Base-by-base conservation (phyloP, 176 grass and related monocot genomes). In the Tillandsia fasciculata region DNA sequence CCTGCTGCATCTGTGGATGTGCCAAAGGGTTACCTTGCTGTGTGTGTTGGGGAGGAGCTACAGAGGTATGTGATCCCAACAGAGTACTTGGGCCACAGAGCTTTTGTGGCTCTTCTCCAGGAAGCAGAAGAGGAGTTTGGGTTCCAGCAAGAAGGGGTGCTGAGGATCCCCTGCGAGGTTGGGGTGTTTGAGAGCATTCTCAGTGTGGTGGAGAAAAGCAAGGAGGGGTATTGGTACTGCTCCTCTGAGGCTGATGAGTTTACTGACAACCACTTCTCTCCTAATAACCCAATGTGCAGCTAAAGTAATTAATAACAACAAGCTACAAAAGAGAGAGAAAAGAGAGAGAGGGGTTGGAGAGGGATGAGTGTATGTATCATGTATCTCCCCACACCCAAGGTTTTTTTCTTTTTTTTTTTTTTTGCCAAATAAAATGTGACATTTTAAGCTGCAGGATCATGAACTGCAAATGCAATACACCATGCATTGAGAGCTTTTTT, bases 121-220 rank as follows among this genome's bases (percentile, higher is more conserved):
- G 80, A 86, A 74, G 87, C 87, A n/a, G 87, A 90, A 74, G 87
- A 90, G 74, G 87, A 90, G 83, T 90, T 90, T 76, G 87, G 87
- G 24, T 90, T 90, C 80, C 73, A 90, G 80, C 87, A 90, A 72
- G 87, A 86, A 75, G 87, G 87, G 14, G 80, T 90, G 63, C 83
- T 90, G 80, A 77, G 87, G 74, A 83, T 90, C 74, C 87, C 87
- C 77, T 90, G 83, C 70, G 83, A 86, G 70, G 87, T 90, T 3
- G 54, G 80, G 26, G 80, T 71, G 77, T 90, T 90, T 66, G 87
- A 81, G 70, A 51, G 73, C 70, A 78, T 78, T 70, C 74, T 90
- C 69, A 71, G 77, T 53, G 70, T 50, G 73, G 83, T 86, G 69
- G 72, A 86, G 70, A 86, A 86, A 52, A 80, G 81, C 68, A 82